Evolutionary conservation across 305 asterid species (phyloP).

Genomic region (Fraxinus xanthoxyloides): DNA sequence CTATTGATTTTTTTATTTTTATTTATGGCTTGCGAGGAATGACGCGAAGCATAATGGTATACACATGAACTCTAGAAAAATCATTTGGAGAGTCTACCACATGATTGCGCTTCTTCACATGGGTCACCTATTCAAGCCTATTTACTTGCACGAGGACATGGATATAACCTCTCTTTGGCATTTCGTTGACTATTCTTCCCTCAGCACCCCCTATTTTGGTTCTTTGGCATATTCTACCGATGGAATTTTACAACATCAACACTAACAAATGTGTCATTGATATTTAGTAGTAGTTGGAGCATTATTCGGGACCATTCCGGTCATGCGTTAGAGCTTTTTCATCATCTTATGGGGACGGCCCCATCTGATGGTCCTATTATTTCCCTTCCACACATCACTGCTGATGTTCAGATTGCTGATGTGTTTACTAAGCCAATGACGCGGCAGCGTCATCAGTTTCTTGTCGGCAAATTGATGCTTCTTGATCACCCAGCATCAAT

Average conservation of each 20-base stretch:
- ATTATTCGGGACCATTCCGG: no score
- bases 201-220: neutral
- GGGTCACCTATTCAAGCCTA: neutral
- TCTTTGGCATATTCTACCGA: neutral
- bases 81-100: neutral
- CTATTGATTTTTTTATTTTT: neutral
- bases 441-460: no score
- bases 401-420: no score
- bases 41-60: neutral
- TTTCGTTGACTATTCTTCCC: neutral
- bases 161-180: neutral
- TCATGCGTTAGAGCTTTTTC: no score
- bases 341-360: no score
- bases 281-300: no score
- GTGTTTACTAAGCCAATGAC: no score
- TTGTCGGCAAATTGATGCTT: no score
- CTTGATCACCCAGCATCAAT: no score
- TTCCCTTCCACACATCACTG: no score
- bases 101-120: neutral
- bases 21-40: neutral
- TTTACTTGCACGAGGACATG: neutral
- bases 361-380: no score
- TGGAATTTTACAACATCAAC: neutral
- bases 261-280: neutral
- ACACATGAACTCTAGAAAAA: neutral